Evolutionary conservation across 2,329 filamentous ascomycete genomes (phyloP).

Genomic region (Exophiala lecanii-corni): DNA sequence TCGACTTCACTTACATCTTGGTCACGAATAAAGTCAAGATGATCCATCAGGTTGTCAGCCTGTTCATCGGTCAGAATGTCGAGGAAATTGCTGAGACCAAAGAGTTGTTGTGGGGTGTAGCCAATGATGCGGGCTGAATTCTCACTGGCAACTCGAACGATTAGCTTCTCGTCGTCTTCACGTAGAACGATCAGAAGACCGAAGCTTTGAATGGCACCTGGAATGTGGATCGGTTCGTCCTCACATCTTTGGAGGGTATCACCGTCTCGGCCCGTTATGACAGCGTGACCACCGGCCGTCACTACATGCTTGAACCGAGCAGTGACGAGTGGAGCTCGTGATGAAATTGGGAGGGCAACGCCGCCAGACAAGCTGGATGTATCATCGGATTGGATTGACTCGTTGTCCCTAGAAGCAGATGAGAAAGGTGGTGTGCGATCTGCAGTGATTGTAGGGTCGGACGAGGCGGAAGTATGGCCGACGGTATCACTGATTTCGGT

Average conservation of each 20-base stretch:
- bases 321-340: slow-evolving; percentile 51
- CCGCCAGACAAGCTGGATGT: slow-evolving; percentile 19
- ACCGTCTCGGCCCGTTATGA: slow-evolving; percentile 74
- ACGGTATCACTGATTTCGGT: not conserved
- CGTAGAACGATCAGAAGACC: slow-evolving; percentile 70
- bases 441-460: not conserved
- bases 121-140: slow-evolving; percentile 73
- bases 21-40: slow-evolving; percentile 81
- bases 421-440: not conserved
- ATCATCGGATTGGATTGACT: slow-evolving; percentile 11
- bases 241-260: slow-evolving; percentile 73
- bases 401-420: not conserved
- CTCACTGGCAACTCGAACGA: slow-evolving; percentile 72
- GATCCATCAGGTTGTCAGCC: slow-evolving; percentile 75
- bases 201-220: slow-evolving; percentile 76
- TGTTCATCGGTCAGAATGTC: slow-evolving; percentile 81
- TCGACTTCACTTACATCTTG: slow-evolving; percentile 67
- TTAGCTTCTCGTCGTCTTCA: slow-evolving; percentile 66
- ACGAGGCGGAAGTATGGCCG: not conserved
- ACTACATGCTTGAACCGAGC: slow-evolving; percentile 73
- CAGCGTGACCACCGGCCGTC: slow-evolving; percentile 71
- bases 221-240: slow-evolving; percentile 85
- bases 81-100: slow-evolving; percentile 69
- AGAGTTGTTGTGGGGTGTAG: slow-evolving; percentile 71
- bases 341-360: slow-evolving; percentile 4